Conservation (phyloP, 2,329 filamentous ascomycete genomes). For the Immersiporthe knoxdaviesiana region DNA sequence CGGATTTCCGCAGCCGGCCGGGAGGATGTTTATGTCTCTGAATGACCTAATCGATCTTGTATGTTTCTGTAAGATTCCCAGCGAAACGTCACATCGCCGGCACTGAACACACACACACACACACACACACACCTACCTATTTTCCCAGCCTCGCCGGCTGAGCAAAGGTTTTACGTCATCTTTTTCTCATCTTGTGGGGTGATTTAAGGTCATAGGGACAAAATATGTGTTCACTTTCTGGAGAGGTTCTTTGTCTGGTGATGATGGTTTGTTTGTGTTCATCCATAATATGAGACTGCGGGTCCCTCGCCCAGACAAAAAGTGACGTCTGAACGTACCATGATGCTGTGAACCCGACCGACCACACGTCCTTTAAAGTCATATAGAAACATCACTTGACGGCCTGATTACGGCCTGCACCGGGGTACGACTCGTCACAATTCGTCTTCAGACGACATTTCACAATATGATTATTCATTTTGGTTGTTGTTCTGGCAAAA, state of each 20-base stretch:
- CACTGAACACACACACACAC: not conserved
- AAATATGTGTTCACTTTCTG: not conserved
- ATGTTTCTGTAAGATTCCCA: not conserved
- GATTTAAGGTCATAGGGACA: not conserved
- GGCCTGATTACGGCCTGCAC: not conserved
- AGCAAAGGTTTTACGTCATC: not conserved
- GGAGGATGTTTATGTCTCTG: not conserved
- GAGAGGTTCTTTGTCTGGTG: not conserved
- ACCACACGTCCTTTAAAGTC: not conserved
- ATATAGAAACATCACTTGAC: not conserved
- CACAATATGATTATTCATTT: not conserved
- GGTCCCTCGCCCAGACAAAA: not conserved
- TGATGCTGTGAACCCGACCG: not conserved
- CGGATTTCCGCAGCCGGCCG: not conserved
- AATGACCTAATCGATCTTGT: not conserved
- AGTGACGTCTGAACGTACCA: not conserved
- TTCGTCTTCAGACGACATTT: not conserved
- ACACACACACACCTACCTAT: not conserved
- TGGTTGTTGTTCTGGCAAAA: not conserved
- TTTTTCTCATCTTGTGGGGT: not conserved
- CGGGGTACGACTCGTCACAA: not conserved
- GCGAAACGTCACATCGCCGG: not conserved
- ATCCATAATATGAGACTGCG: not conserved
- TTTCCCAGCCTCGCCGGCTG: not conserved
- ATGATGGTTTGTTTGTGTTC: not conserved